Base-by-base conservation (phyloP, 306 rosid species). In the Cucumis melo region DNA sequence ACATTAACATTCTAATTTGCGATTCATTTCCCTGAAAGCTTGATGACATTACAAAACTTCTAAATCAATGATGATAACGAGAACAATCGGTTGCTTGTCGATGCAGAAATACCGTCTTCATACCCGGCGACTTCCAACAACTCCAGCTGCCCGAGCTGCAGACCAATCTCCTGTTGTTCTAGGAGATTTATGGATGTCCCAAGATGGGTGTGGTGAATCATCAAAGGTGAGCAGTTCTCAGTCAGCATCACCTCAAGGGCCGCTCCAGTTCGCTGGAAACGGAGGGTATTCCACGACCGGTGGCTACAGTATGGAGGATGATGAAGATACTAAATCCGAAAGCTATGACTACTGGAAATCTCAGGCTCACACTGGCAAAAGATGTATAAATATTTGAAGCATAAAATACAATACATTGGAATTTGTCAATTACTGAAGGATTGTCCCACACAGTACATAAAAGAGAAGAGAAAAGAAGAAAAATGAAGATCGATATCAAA, bases 21-120 rank as follows among this genome's bases (percentile, higher is more conserved):
- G 23, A 71, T 5, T 71, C 41, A 46, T 48, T 71, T 24, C 4
- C 76, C 59, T 48, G 19, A 50, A 68, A 23, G 11, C 53, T 21
- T 3, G 17, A 67, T 23, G 38, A 42, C 75, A 44, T 68, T 68
- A 7, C 7, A 6, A 51, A 77, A 64, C 68, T 65, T 79, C 0
- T 67, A 63, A 48, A 9, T 53, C 63, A 48, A 16, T 70, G 78
- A 66, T 76, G 77, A 51, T 54, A 81, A 62, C 46, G 24, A 67
- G 74, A 65, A 56, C 21, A 34, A 80, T 78, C 19, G 1, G 1
- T 56, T 17, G 61, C 57, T 44, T 59, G 27, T 84, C 72, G 24
- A 80, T 81, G 87, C 88, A 95, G 99, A 95, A 95, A 86, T 95
- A 90, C 84, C 83, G 99, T 9, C 99, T 95, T 81, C 99, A 95